These are phyloP conservation scores for Hebeloma cylindrosporum DNA, from an alignment of 768 basidiomycete species.

Conservation along the genomic window DNA sequence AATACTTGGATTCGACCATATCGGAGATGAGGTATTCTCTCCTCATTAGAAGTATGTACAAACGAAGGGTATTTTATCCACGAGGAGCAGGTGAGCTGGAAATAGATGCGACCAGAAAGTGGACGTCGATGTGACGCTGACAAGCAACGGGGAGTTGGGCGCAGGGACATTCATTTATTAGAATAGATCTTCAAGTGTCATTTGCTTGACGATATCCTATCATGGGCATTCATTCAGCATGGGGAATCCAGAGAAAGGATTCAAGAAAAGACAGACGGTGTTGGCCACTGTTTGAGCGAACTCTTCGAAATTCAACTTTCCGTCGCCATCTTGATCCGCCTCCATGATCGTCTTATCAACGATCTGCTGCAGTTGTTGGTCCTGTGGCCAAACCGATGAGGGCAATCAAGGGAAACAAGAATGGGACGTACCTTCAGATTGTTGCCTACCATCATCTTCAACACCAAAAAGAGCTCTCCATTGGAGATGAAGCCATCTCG, in stretches of 20 bases:
- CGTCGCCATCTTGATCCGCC: slow-evolving; percentile 97
- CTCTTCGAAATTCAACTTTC: slow-evolving; percentile 96
- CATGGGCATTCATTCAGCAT: neutral
- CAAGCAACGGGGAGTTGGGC: neutral
- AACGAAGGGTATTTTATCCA: too few species aligned
- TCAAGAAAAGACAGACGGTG: slow-evolving; percentile 57
- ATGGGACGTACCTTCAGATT: slow-evolving; percentile 78
- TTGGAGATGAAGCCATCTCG: slow-evolving; percentile 97
- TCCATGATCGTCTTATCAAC: slow-evolving; percentile 99
- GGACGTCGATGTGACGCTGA: too few species aligned
- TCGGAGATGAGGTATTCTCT: too few species aligned
- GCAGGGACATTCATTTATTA: slow-evolving; percentile 30
- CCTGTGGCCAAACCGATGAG: slow-evolving; percentile 45
- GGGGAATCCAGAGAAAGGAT: neutral
- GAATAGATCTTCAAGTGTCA: slow-evolving; percentile 95
- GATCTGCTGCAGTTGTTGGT: slow-evolving; percentile 98
- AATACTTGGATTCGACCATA: too few species aligned
- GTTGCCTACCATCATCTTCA: slow-evolving; percentile 99
- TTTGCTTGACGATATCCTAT: slow-evolving; percentile 98
- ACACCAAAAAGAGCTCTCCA: slow-evolving; percentile 94
- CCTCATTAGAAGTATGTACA: too few species aligned
- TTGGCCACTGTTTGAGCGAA: slow-evolving; percentile 96
- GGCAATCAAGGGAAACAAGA: neutral
- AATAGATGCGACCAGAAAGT: too few species aligned
- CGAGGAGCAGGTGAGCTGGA: too few species aligned